These are phyloP conservation scores for Cokeromyces recurvatus DNA, from an alignment of 371 early-diverging fungal genomes.

Conservation along the genomic window DNA sequence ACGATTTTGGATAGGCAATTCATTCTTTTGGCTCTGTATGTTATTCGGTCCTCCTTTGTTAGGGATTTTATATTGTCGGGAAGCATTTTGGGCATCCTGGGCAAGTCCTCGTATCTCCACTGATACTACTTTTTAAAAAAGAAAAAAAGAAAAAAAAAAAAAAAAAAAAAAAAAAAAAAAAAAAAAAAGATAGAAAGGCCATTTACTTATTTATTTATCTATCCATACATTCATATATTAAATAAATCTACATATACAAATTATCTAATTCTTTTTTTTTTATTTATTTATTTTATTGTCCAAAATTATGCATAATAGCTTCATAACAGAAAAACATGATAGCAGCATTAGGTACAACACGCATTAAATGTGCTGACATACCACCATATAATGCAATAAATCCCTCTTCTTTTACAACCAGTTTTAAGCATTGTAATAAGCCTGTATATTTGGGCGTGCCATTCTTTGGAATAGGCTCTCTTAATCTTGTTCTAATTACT, in stretches of 20 bases:
- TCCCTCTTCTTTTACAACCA: conserved; percentile 85
- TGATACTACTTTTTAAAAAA: no score
- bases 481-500: conserved; percentile 75
- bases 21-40: conserved; percentile 82
- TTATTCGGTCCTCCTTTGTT: conserved; percentile 72
- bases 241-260: no score
- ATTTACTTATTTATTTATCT: no score
- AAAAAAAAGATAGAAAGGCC: no score
- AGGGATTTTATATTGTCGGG: conserved; percentile 64
- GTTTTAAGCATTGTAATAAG: conserved; percentile 62
- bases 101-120: not conserved
- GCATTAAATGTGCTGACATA: conserved; percentile 89
- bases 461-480: conserved; percentile 75
- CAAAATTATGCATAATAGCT: conserved; percentile 63
- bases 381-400: conserved; percentile 88
- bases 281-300: no score
- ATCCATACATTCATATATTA: no score
- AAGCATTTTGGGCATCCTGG: conserved; percentile 23
- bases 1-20: conserved; percentile 61
- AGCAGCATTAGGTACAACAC: conserved; percentile 95
- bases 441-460: conserved; percentile 73
- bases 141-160: no score
- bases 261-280: no score
- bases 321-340: conserved; percentile 95
- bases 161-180: no score